Evolutionary conservation across 2,329 filamentous ascomycete species (phyloP), one percentile per base, ranked within the genome.

Genomic region (Aspergillus quadricinctus): DNA sequence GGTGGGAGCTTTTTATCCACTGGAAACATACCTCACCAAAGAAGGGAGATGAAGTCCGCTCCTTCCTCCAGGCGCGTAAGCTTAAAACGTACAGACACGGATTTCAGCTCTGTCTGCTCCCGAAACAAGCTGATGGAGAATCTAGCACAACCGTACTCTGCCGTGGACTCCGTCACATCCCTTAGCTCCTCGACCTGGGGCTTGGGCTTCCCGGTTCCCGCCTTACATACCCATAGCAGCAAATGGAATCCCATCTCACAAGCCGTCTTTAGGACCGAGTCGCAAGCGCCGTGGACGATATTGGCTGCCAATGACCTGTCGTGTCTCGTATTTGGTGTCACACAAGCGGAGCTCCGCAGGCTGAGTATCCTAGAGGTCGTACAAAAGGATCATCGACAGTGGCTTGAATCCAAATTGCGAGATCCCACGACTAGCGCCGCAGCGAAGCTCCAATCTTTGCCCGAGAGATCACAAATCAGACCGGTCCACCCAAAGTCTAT

Each of bases 271-370:
- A 95, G 93, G 7, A 99, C 94, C n/a, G 90, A 96, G 73, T 83
- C 89, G 14, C 86, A 88, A 61, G 84, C 90, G 8, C 94, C 93
- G 3, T 99, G 92, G 89, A 99, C 93, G 1, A 97, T 99, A 57
- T 83, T 97, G 53, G 90, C 94, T 3, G 94, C 94, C 50, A 99
- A 99, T 70, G 94, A 99, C 71, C 80, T 99, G 50, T 94, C 94
- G 19, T 99, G 94, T 74, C 80, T 99, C 46, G 88, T 97, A n/a
- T 99, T 97, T 76, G 94, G 94, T n/a, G 91, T 99, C 9, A 96
- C 92, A n/a, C 90, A 91, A 69, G 90, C 90, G 4, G 94, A 99
- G 73, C 90, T 99, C 25, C 86, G 92, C 54, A 97, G 92, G 70
- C 86, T 97, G 79, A 93, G 94, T 49, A 97, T 99, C 55, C 76